phyloP scores from a whole-genome alignment of 116 monocot species.

The Thalassia testudinum region DNA sequence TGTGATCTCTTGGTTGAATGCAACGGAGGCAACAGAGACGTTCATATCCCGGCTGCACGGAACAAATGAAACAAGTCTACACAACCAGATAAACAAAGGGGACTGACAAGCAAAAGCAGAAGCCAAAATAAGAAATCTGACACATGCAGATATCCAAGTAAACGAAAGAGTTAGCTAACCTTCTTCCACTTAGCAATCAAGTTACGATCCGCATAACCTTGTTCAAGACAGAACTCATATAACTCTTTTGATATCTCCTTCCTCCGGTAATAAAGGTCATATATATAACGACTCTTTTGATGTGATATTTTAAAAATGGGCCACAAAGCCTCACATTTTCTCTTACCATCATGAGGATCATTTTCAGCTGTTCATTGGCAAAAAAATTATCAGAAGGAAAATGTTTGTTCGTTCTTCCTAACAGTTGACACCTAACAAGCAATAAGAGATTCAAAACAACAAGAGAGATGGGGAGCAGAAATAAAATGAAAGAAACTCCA shows the following conservation, averaged over 20 bases:
- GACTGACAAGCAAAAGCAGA: too few species aligned
- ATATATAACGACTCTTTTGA: constrained; percentile 86
- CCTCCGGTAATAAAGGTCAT: constrained; percentile 73
- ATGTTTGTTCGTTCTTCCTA: too few species aligned
- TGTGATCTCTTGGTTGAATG: constrained; percentile 93
- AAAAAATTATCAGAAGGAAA: too few species aligned
- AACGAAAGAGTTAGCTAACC: constrained; percentile 19
- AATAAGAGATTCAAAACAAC: neutral
- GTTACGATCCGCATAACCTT: constrained; percentile 83
- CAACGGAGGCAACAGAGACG: constrained; percentile 90
- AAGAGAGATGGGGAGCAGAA: neutral
- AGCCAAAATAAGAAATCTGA: too few species aligned
- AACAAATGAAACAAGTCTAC: neutral
- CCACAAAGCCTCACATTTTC: constrained; percentile 83
- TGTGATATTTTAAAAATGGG: constrained; percentile 76
- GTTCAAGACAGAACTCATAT: constrained; percentile 83
- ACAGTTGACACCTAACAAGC: too few species aligned
- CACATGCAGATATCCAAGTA: too few species aligned
- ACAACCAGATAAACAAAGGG: too few species aligned
- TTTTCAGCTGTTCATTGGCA: constrained; percentile 47
- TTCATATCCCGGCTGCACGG: constrained; percentile 71
- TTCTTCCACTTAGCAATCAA: constrained; percentile 98
- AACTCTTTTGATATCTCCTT: constrained; percentile 88
- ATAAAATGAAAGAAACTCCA: neutral
- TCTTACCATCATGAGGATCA: constrained; percentile 91